phyloP scores from a whole-genome alignment of 2,329 filamentous ascomycete genomes.

The Trichoderma citrinoviride region DNA sequence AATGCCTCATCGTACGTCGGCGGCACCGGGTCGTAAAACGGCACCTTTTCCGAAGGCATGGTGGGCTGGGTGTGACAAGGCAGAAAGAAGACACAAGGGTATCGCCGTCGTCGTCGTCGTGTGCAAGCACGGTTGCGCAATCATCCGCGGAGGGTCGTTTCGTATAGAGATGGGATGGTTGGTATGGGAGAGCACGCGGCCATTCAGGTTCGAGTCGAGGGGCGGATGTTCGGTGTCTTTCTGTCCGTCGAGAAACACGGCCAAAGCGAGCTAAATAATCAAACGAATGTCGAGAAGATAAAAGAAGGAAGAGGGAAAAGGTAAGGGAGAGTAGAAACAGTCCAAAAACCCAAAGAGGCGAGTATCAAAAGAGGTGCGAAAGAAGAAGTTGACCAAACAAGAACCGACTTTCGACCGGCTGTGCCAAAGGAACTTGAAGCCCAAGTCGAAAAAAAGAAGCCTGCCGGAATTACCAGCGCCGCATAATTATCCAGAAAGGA shows the following conservation, averaged over 20 bases:
- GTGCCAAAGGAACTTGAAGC: too few species aligned
- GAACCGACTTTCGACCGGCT: too few species aligned
- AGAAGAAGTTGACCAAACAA: too few species aligned
- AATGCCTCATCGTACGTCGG: constrained; percentile 45
- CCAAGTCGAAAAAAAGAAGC: too few species aligned
- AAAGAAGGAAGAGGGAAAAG: background rate
- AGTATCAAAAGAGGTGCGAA: background rate
- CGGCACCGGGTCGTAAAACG: constrained; percentile 45
- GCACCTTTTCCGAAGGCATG: constrained; percentile 40
- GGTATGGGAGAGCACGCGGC: constrained; percentile 12
- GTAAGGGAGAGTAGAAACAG: background rate
- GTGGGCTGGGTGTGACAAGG: constrained; percentile 25
- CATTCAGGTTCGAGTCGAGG: constrained; percentile 14
- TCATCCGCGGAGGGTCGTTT: constrained; percentile 10
- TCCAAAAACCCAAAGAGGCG: background rate
- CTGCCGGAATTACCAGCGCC: too few species aligned
- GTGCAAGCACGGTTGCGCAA: background rate
- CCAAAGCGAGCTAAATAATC: background rate
- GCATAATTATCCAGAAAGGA: too few species aligned
- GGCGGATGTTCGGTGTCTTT: background rate
- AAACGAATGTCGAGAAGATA: constrained; percentile 20
- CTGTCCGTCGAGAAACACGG: background rate
- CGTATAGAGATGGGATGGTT: background rate
- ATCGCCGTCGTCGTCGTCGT: too few species aligned
- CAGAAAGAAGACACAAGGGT: background rate